Evolutionary conservation across 345 rosid genomes (phyloP), one percentile per base, ranked within the genome.

Genomic region (Bruguiera sexangula): DNA sequence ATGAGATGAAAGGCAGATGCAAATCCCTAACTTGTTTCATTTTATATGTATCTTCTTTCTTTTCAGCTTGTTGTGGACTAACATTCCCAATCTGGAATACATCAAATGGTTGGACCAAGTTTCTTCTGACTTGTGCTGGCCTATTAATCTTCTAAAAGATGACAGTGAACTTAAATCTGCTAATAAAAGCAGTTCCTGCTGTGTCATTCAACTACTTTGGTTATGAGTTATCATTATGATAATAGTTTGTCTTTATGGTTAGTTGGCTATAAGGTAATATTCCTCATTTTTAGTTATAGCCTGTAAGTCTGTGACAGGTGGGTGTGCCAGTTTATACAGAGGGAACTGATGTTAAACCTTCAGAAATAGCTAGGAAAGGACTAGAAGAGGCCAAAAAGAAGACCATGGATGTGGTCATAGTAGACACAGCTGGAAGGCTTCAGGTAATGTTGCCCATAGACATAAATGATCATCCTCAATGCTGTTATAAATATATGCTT

Each of bases 401-500:
- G 69, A 92, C 83, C 46, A 67, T 92, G 11, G 99, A 95, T 80
- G 91, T 95, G 34, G 92, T 92, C 73, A 87, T 92, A 24, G 84
- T 95, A 80, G 99, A 95, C 73, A 95, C 99, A 22, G 99, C 99
- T 36, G 99, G 99, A 77, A 84, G 99, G 78, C 96, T 95, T 75
- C 99, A 95, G 96, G 99, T 95, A 76, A 67, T 64, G 9, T 59
- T 48, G 6, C 63, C 63, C 71, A 52, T 52, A 21, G 60, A 58
- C 21, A 21, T 66, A 29, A 3, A 9, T 52, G 57, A 65, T 65
- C 65, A 24, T 65, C 24, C 27, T 69, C 20, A 31, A 62, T 34
- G 30, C 27, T 34, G 19, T 39, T 62, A 19, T 57, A 20, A 60
- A 62, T 31, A 72, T 8, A 31, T 60, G 31, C 58, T 30, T 62